Conservation (phyloP, 805 yeast species). For the Yamadazyma scolyti region DNA sequence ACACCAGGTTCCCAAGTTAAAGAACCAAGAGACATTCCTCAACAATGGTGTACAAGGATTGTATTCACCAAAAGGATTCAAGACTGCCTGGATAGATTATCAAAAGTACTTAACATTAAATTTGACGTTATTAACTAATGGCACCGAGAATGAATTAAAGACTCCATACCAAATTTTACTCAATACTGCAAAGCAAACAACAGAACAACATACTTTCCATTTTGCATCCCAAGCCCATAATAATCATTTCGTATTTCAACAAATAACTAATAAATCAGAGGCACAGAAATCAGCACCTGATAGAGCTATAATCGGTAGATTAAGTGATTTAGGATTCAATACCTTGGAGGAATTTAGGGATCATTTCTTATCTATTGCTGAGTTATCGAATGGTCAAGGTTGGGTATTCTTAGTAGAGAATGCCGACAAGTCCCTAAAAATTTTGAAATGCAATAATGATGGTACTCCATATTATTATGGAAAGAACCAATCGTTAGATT, state of each 20-base stretch:
- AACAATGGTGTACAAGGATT: constrained; percentile 59
- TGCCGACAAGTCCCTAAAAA: constrained; percentile 52
- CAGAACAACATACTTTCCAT: constrained; percentile 71
- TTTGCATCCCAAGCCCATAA: constrained; percentile 88
- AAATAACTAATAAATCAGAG: constrained; percentile 36
- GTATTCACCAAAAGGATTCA: constrained; percentile 62
- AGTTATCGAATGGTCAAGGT: constrained; percentile 60
- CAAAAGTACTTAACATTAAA: constrained; percentile 64
- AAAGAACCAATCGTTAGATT: constrained; percentile 67
- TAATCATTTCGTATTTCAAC: constrained; percentile 84
- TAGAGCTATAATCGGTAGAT: constrained; percentile 34
- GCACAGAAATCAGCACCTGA: constrained; percentile 35
- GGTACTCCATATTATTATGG: constrained; percentile 75
- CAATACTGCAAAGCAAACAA: constrained; percentile 63
- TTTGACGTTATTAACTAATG: constrained; percentile 62
- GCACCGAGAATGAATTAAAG: constrained; percentile 76
- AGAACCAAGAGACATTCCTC: constrained; percentile 34
- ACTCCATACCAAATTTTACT: constrained; percentile 67
- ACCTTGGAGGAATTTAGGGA: constrained; percentile 49
- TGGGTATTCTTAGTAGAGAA: constrained; percentile 73
- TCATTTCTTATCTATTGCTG: constrained; percentile 48
- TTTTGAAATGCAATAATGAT: constrained; percentile 60
- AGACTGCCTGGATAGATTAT: constrained; percentile 76
- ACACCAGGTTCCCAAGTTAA: constrained; percentile 63
- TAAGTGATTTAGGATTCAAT: constrained; percentile 28